Conservation (phyloP, 2,329 filamentous ascomycete species). For the Penicillium sp. region DNA sequence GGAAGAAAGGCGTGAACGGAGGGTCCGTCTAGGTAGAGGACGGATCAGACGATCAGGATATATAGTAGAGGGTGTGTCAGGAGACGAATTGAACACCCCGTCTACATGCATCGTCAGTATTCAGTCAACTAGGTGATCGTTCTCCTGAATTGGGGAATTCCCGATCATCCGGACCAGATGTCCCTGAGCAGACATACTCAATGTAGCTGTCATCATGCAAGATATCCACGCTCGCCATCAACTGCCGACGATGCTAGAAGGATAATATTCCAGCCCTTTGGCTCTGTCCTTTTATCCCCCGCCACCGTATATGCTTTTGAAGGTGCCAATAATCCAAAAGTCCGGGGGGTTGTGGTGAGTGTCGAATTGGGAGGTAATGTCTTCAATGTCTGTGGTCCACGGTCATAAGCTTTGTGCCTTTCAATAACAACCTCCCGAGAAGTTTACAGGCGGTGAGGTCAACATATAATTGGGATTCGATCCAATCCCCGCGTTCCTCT, state of each 20-base stretch:
- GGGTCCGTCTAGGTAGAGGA: slow-evolving; percentile 81
- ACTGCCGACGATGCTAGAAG: slow-evolving; percentile 26
- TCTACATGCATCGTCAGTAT: slow-evolving; percentile 44
- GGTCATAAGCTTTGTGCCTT: neutral
- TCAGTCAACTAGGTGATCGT: slow-evolving; percentile 31
- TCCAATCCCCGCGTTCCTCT: slow-evolving; percentile 12
- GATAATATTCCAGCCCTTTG: slow-evolving; percentile 21
- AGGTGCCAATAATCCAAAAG: slow-evolving; percentile 11
- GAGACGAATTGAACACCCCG: slow-evolving; percentile 51
- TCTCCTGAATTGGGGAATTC: slow-evolving; percentile 6
- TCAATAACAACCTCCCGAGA: neutral
- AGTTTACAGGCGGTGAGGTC: neutral
- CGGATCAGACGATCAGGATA: slow-evolving; percentile 91
- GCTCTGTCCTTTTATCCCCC: slow-evolving; percentile 20
- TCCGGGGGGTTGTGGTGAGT: slow-evolving; percentile 1
- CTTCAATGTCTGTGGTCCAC: slow-evolving; percentile 4
- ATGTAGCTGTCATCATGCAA: slow-evolving; percentile 45
- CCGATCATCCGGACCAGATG: slow-evolving; percentile 11
- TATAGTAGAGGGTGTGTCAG: slow-evolving; percentile 74
- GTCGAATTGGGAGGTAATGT: slow-evolving; percentile 8
- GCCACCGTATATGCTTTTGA: slow-evolving; percentile 15
- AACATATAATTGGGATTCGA: slow-evolving; percentile 3
- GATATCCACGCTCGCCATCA: slow-evolving; percentile 31
- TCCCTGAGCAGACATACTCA: slow-evolving; percentile 42
- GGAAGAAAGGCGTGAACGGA: slow-evolving; percentile 82